Evolutionary conservation across 2,329 filamentous ascomycete genomes (phyloP), one percentile per base, ranked within the genome.

Genomic region (Aaosphaeria arxii): DNA sequence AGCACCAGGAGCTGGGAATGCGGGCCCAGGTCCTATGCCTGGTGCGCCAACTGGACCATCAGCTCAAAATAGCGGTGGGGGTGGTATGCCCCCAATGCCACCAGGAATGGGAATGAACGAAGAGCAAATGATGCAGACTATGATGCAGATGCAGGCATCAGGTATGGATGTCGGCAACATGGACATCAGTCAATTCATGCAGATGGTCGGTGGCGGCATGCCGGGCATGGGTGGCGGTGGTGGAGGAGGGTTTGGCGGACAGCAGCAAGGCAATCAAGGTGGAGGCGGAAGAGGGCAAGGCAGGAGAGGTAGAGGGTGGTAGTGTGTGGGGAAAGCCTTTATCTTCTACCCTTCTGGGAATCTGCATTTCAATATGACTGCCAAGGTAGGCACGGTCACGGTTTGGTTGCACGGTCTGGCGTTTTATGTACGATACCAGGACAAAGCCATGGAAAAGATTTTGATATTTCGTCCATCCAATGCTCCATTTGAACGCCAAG

Each of bases 121-220:
- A 44, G 77, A 72, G 1, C 77, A 81, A 49, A 81, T 82, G 74
- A 80, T 82, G 77, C 77, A 81, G 67, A 75, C 77, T 51, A 82
- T 84, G 76, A 72, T 82, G 52, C 71, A 75, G 30, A 72, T 75
- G 55, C 79, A 81, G 72, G 51, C 48, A 38, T 74, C 78, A 48
- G 79, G 80, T 24, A 61, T 66, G 48, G 64, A 68, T 45, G 58
- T 59, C 11, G 65, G 55, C 48, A 62, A 59, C 50, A 69, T 64
- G 65, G 65, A 66, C 45, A 64, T 69, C 54, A 55, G 52, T 13
- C 57, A 54, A 5, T 66, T 69, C 45, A 66, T 66, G 64, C 64
- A 58, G 55, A 70, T 64, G 69, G 65, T 55, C n/a, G 6, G 6
- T 11, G 53, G 52, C 7, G 57, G 53, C 11, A 40, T 48, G 30